Evolutionary conservation across 176 grass and related monocot species (phyloP), one percentile per base, ranked within the genome.

Genomic region (Triticum timopheevii): DNA sequence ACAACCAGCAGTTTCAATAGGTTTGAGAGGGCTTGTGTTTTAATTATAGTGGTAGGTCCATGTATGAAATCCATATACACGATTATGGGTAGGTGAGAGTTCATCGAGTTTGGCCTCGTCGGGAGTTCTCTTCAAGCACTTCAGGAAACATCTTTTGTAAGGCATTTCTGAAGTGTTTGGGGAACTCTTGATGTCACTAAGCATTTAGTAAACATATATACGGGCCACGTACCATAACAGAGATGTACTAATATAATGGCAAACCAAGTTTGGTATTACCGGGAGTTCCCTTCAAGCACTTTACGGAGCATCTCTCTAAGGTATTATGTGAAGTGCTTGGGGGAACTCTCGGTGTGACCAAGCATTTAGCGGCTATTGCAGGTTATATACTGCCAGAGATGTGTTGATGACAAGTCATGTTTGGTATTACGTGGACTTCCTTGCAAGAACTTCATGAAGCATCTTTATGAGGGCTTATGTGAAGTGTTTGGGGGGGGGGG

Each of bases 131-230:
- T 54, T 19, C 76, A 87, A 90, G 3, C 83, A 92, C 90, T 95
- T 92, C 80, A 69, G 13, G 0, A 75, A 6, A 1, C 13, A 7
- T 2, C 13, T 1, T 3, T 73, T 73, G 0, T 0, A 79, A 4
- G 44, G 23, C 1, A 34, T 5, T n/a, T 35, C 75, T 93, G 91
- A 93, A 93, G 91, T 96, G 87, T 91, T 91, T 91, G 91, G 89
- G 89, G 85, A 69, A 93, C 91, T 93, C 84, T 93, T 2, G 75
- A 13, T 69, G 52, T 52, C 31, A 81, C 9, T n/a, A 73, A 88
- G 23, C 74, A 81, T 85, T 5, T 59, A 59, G 56, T 15, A 61
- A 3, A 23, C 11, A 16, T 59, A 59, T 22, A 47, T 47, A 47
- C 44, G 2, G 4, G 6, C 4, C 40, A 62, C 8, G 1, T 31